Evolutionary conservation across 805 yeast genomes (phyloP), one percentile per base, ranked within the genome.

Genomic region (Lachancea lanzarotensis): DNA sequence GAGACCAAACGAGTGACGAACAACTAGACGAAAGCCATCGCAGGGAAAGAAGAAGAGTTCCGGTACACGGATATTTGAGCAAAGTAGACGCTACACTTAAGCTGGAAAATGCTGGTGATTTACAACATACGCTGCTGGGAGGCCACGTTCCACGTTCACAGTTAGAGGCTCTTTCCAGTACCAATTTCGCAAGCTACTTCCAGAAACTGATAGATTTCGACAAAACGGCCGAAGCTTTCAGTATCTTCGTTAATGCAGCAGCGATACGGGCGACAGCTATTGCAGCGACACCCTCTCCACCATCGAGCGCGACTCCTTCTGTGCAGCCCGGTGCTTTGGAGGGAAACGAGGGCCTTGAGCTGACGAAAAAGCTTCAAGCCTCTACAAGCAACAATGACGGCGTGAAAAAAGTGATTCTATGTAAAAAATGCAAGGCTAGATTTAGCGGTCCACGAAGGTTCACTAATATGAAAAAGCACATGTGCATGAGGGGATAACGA

Each of bases 171-270:
- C 45, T 63, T 6, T 60, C 65, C 0, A 56, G 65, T 42, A 52
- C 56, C 27, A 65, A 63, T 42, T 63, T 63, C 52, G 63, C 66
- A 5, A 60, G 59, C 17, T 59, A 56, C 41, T 63, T 63, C 46
- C 60, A 60, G 34, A 59, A 53, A 29, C 25, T 38, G 15, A 38
- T 62, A 17, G 60, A 60, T 19, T 62, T 63, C 35, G 60, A 59
- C 25, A 48, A 55, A 34, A 60, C 64, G 2, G 33, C 58, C n/a
- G 56, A 56, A 32, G 52, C 54, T 1, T 53, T 57, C 35, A 63
- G 58, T 20, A 29, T 54, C 2, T 52, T 57, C 18, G 50, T 51
- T 7, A 34, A 26, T 36, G 4, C 25, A 8, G 8, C 25, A 22
- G 25, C 25, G 8, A 22, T 8, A 22, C 38, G 33, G 20, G 20